phyloP scores from a whole-genome alignment of 306 rosid species.

The Ziziphus jujuba region DNA sequence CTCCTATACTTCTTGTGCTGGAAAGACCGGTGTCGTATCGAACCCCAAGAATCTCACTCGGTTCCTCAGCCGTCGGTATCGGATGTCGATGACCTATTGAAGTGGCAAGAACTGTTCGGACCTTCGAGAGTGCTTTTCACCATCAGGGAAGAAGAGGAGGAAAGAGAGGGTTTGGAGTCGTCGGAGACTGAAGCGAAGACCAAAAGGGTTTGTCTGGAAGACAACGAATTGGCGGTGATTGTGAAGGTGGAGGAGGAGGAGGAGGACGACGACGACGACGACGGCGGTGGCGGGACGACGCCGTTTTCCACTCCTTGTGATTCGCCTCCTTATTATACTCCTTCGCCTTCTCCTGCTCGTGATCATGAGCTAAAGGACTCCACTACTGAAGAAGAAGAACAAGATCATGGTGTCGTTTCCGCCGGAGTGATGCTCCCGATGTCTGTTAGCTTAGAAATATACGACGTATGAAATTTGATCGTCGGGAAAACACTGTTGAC shows the following conservation, averaged over 20 bases:
- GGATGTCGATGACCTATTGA: conserved; percentile 31
- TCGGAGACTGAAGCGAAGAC: conserved; percentile 5
- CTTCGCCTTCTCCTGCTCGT: conserved; percentile 44
- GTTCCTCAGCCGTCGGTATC: not conserved
- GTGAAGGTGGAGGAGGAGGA: conserved; percentile 23
- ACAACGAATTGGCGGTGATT: not conserved
- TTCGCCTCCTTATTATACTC: conserved; percentile 50
- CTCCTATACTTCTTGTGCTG: conserved; percentile 30
- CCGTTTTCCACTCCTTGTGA: conserved; percentile 46
- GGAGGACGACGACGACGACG: too few species aligned
- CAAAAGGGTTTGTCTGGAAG: not conserved
- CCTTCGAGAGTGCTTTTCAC: conserved; percentile 43
- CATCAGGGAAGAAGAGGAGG: conserved; percentile 42
- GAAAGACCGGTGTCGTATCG: conserved; percentile 36
- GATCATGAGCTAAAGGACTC: not conserved
- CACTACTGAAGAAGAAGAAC: not conserved
- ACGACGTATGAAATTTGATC: not conserved
- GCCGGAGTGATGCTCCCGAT: not conserved
- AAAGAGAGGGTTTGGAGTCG: conserved; percentile 36
- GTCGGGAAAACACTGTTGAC: not conserved
- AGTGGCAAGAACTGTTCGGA: conserved; percentile 36
- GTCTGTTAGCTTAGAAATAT: conserved; percentile 5
- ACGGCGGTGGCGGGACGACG: conserved; percentile 30
- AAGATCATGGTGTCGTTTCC: not conserved
- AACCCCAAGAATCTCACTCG: conserved; percentile 17